Conservation (phyloP, 768 basidiomycete genomes). For the Pleurotus ostreatus region DNA sequence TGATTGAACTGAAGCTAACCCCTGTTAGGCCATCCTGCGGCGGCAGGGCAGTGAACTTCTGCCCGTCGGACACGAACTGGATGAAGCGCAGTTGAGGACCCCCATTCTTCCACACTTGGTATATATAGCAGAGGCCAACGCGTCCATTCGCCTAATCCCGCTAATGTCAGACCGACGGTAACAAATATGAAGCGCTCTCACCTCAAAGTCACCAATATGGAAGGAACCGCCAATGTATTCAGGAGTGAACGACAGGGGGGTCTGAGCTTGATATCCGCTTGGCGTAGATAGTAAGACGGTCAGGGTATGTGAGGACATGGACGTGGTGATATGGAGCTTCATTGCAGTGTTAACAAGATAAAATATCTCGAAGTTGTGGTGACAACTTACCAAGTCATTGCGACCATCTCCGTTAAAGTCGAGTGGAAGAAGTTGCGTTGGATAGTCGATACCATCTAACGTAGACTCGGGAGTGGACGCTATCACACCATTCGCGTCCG, state of each 20-base stretch:
- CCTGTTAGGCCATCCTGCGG: background rate
- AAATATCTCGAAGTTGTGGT: background rate
- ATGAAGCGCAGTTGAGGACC: background rate
- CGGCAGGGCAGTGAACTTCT: background rate
- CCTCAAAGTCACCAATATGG: conserved; percentile 4
- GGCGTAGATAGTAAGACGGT: background rate
- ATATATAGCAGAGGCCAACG: conserved; percentile 1
- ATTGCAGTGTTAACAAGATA: background rate
- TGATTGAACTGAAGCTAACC: background rate
- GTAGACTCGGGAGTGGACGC: background rate
- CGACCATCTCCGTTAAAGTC: conserved; percentile 5
- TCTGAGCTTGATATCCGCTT: background rate
- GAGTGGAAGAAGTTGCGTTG: background rate
- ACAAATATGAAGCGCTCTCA: background rate
- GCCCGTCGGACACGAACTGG: background rate
- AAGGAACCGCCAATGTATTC: conserved; percentile 1
- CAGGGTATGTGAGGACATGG: background rate
- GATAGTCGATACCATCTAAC: background rate
- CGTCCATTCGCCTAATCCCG: background rate
- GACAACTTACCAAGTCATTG: background rate
- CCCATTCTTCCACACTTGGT: background rate
- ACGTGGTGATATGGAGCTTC: background rate
- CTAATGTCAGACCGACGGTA: background rate
- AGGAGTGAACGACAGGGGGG: background rate
- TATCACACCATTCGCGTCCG: background rate